phyloP scores from a whole-genome alignment of 192 early-diverging fungal species.

The Coemansia sp. region DNA sequence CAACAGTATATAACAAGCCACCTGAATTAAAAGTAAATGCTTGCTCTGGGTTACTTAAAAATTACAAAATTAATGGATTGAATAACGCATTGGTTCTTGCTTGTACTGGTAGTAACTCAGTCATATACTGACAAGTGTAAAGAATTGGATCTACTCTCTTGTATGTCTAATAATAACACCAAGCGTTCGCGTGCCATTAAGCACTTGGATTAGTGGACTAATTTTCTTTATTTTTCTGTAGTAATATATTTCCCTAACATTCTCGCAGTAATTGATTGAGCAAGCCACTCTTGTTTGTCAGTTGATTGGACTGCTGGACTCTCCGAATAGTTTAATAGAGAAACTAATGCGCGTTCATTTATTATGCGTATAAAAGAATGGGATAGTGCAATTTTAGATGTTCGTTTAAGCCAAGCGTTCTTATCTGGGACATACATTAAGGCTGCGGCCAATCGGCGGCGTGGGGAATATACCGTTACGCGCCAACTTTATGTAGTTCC shows the following conservation, averaged over 20 bases:
- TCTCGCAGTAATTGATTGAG: background rate
- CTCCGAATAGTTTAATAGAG: background rate
- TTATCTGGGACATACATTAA: conserved; percentile 23
- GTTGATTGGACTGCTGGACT: background rate
- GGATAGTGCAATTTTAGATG: background rate
- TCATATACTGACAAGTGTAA: no score
- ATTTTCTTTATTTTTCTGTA: no score
- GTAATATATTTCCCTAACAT: background rate
- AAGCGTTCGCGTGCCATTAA: no score
- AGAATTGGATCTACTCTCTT: no score
- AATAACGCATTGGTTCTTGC: no score
- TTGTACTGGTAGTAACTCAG: no score
- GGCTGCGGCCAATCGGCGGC: conserved; percentile 25
- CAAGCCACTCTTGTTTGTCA: no score
- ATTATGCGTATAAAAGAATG: background rate
- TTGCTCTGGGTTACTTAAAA: no score
- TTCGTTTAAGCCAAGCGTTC: background rate
- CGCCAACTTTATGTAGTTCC: conserved; percentile 52
- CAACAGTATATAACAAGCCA: background rate
- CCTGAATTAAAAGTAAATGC: background rate
- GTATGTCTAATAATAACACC: no score
- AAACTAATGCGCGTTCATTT: background rate
- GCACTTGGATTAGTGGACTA: no score
- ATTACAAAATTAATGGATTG: no score
- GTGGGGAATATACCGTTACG: conserved; percentile 44